Conservation (phyloP, 495 filamentous ascomycete species). For the Penicillium pulvis region DNA sequence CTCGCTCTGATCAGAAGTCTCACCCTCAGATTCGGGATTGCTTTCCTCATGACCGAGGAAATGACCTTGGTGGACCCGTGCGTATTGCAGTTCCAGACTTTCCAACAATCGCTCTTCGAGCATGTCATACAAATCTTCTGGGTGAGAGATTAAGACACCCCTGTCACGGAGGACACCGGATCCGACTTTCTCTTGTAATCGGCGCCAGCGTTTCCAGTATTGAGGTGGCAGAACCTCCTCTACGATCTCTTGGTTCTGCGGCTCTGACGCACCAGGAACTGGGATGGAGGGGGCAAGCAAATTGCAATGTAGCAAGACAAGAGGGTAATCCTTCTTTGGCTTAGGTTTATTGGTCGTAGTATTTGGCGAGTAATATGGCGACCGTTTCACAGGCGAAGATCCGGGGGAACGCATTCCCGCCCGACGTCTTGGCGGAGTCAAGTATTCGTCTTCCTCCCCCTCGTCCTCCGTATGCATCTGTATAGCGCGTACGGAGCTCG, state of each 20-base stretch:
- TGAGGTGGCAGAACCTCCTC: constrained; percentile 57
- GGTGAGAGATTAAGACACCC: constrained; percentile 85
- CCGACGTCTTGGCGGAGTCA: constrained; percentile 40
- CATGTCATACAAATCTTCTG: constrained; percentile 85
- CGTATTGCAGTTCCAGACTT: constrained; percentile 74
- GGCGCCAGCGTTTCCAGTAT: constrained; percentile 70
- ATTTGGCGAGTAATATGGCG: constrained; percentile 50
- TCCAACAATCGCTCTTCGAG: constrained; percentile 92
- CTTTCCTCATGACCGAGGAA: constrained; percentile 47
- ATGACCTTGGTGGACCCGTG: constrained; percentile 79
- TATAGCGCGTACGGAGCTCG: constrained; percentile 74
- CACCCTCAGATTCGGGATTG: constrained; percentile 38
- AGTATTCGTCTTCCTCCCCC: constrained; percentile 40
- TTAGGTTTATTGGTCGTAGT: constrained; percentile 50
- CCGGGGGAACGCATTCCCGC: constrained; percentile 37
- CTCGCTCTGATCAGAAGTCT: constrained; percentile 30
- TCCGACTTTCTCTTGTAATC: constrained; percentile 75
- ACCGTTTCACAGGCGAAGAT: constrained; percentile 39
- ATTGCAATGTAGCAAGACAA: constrained; percentile 87
- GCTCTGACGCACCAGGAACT: constrained; percentile 54
- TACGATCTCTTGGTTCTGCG: constrained; percentile 49
- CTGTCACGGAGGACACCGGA: constrained; percentile 72
- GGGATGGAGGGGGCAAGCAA: constrained; percentile 74
- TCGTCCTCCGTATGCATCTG: constrained; percentile 67
- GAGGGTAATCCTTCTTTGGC: constrained; percentile 67